Evolutionary conservation across 1,139 yeast species (phyloP), one percentile per base, ranked within the genome.

Genomic region (Zygosaccharomyces pseudobailii): DNA sequence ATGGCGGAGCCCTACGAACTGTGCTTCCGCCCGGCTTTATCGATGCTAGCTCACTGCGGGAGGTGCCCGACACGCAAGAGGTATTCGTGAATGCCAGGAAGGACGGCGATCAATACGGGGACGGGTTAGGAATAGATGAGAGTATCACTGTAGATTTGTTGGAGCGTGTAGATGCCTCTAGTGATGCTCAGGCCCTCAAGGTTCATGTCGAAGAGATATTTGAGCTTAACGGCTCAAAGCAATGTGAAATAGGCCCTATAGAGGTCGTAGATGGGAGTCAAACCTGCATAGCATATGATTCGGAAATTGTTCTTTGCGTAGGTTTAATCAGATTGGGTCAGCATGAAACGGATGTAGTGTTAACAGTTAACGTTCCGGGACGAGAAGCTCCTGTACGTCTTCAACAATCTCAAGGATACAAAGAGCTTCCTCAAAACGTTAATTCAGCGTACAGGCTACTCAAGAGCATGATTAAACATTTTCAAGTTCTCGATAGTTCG

Each of bases 21-120:
- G 64, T 63, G 2, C 52, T 88, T 3, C 90, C 92, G 0, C 47
- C 55, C 0, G 75, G 75, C 0, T 73, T 84, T 39, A 62, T 81
- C 2, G 96, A 89, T 63, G 95, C 87, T 0, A 83, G 95, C 1
- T 63, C 70, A 37, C 65, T 88, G 45, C 72, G 97, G 49, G 87
- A 86, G 53, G 80, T 89, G 1, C 96, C 97, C 0, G 96, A 89
- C 59, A 82, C 87, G 2, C 96, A 89, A 62, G 97, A 89, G 63
- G 95, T 87, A 25, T 89, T 76, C 61, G 77, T 87, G 56, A 58
- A 66, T 43, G 54, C 55, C 39, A 53, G 66, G 17, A 40, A 55
- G n/a, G 55, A 59, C 3, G 74, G 71, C 48, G 68, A 68, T 44
- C 61, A 67, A 0, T 59, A 60, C 19, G 61, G 64, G 22, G 67